These are phyloP conservation scores for Cutaneotrichosporon dermatis DNA, from an alignment of 1,284 basidiomycete species.

Conservation along the genomic window DNA sequence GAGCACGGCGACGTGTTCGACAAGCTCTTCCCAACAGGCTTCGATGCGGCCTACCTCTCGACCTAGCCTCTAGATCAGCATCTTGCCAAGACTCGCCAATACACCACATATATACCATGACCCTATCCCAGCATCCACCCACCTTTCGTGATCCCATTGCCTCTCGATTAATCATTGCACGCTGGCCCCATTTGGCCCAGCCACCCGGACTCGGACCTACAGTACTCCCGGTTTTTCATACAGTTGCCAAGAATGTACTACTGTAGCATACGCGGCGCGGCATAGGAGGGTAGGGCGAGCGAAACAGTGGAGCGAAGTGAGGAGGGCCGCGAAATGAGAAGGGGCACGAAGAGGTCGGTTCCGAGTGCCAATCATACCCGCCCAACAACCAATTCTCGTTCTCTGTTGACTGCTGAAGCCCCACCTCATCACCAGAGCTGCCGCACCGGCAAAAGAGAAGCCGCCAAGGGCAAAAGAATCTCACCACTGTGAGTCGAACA, in stretches of 20 bases:
- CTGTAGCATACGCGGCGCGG: background rate
- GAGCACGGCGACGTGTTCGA: conserved; percentile 38
- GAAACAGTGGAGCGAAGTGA: background rate
- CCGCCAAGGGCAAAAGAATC: background rate
- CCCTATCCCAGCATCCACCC: background rate
- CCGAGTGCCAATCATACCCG: too few species aligned
- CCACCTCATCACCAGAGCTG: too few species aligned
- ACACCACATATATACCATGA: background rate
- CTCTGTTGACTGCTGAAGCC: too few species aligned
- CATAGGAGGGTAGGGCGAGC: too few species aligned
- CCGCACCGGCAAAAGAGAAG: background rate
- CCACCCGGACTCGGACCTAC: background rate
- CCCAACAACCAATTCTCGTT: too few species aligned
- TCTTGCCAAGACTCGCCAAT: background rate
- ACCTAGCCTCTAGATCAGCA: conserved; percentile 19
- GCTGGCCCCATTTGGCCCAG: background rate
- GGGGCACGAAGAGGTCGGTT: too few species aligned
- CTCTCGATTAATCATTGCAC: background rate
- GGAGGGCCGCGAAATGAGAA: background rate
- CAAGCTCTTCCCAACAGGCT: conserved; percentile 23
- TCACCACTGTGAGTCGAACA: conserved; percentile 5
- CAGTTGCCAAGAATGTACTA: background rate
- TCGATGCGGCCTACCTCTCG: conserved; percentile 29
- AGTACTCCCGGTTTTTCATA: background rate
- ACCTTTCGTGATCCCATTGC: background rate